Base-by-base conservation (phyloP, 257 asterid species). In the Salvia miltiorrhiza region DNA sequence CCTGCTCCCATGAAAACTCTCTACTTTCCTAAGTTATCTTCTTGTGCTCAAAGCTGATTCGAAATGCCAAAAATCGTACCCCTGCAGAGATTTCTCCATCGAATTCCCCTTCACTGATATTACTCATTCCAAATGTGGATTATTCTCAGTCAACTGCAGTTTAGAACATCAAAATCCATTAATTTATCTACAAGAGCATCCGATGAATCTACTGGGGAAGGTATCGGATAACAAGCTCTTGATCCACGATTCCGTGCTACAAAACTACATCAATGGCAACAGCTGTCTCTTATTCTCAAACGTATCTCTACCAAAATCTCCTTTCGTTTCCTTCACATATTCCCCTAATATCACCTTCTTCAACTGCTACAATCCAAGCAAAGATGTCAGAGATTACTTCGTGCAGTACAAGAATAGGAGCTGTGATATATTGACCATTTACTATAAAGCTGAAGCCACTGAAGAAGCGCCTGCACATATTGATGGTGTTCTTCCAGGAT, bases 1-100 rank as follows among this genome's bases (percentile, higher is more conserved):
- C 5, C 43, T 30, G 33, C 64, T 57, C 5, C 63, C 32, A 0
- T 0, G 44, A n/a, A n/a, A n/a, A n/a, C n/a, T n/a, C n/a, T n/a
- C n/a, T n/a, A n/a, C n/a, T n/a, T n/a, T n/a, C n/a, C n/a, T n/a
- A n/a, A n/a, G 35, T 12, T 53, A 45, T 53, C 61, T 67, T n/a
- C 44, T 59, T 32, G 40, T 68, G n/a, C 24, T 67, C 26, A 24
- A 17, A 43, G 77, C 71, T 21, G 66, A 50, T 40, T 76, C 79
- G 0, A 45, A 10, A 0, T 78, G 86, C 76, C 82, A 63, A 5
- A 2, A 4, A 4, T 71, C 78, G 1, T 82, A 76, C 76, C 4
- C 8, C 17, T 81, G 94, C 64, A 73, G 76, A 44, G 8, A 41
- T 10, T 26, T 86, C 6, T 1, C 17, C 44, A 23, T 86, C n/a